phyloP scores from a whole-genome alignment of 1,139 yeast genomes.

The Kazachstania sp. region DNA sequence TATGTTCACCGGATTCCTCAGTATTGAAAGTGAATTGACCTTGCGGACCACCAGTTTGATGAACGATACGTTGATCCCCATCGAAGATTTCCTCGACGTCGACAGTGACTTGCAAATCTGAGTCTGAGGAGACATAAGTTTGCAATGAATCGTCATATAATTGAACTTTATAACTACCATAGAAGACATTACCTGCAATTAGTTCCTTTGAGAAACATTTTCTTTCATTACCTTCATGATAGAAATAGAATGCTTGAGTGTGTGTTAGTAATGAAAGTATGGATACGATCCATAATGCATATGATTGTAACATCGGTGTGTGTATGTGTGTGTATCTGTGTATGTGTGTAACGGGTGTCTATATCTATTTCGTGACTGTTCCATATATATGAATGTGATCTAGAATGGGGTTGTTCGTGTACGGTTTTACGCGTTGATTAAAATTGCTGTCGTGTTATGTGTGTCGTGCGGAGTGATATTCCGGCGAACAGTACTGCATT shows the following conservation, averaged over 20 bases:
- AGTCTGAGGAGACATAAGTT: slow-evolving; percentile 36
- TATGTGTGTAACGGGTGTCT: too few relatives aligned
- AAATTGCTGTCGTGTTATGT: too few relatives aligned
- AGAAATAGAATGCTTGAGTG: slow-evolving; percentile 38
- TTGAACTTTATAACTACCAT: slow-evolving; percentile 54
- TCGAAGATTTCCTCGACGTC: slow-evolving; percentile 59
- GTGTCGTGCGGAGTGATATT: too few relatives aligned
- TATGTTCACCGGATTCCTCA: slow-evolving; percentile 63
- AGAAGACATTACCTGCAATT: slow-evolving; percentile 48
- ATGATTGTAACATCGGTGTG: not conserved
- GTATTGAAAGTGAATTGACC: slow-evolving; percentile 67
- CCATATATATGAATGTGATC: too few relatives aligned
- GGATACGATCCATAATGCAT: slow-evolving; percentile 2
- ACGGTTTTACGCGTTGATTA: too few relatives aligned
- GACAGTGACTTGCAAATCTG: slow-evolving; percentile 39
- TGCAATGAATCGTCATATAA: slow-evolving; percentile 41
- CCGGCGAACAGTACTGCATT: too few relatives aligned
- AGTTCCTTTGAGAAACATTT: slow-evolving; percentile 63
- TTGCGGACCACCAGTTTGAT: slow-evolving; percentile 49
- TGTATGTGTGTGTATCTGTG: too few relatives aligned
- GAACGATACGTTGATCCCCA: slow-evolving; percentile 57
- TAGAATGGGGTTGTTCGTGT: too few relatives aligned
- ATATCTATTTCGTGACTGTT: not conserved
- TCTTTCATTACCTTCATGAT: slow-evolving; percentile 48
- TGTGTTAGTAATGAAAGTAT: slow-evolving; percentile 18